Evolutionary conservation across 1,284 basidiomycete species (phyloP).

Genomic region (Lentinula novae-zelandiae): DNA sequence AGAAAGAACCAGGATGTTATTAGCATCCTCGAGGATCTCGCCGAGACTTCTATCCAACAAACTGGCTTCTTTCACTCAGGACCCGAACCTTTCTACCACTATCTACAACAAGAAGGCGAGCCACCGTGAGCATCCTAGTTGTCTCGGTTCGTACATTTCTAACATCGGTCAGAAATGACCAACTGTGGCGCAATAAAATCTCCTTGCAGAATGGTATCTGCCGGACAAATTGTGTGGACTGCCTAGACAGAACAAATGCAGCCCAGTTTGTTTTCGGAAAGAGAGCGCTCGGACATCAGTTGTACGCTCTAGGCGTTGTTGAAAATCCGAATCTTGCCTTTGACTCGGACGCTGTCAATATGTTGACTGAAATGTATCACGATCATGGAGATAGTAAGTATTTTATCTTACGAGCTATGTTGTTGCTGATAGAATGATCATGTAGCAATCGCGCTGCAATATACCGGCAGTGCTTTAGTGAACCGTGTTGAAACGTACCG

Average conservation of each 20-base stretch:
- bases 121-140: background rate
- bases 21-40: slow-evolving; percentile 92
- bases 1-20: slow-evolving; percentile 97
- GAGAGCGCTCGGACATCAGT: slow-evolving; percentile 90
- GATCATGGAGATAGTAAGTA: slow-evolving; percentile 89
- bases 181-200: slow-evolving; percentile 64
- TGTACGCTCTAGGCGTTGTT: slow-evolving; percentile 91
- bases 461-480: slow-evolving; percentile 94
- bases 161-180: slow-evolving; percentile 17
- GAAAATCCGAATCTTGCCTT: slow-evolving; percentile 84
- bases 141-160: background rate
- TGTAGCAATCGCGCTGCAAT: slow-evolving; percentile 90
- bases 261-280: slow-evolving; percentile 99
- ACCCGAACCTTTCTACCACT: slow-evolving; percentile 71
- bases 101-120: slow-evolving; percentile 31
- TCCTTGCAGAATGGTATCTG: slow-evolving; percentile 89
- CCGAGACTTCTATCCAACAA: slow-evolving; percentile 88
- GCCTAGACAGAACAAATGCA: slow-evolving; percentile 95
- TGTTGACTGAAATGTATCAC: slow-evolving; percentile 99
- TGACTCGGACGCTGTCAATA: slow-evolving; percentile 94
- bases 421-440: background rate
- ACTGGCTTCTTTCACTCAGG: slow-evolving; percentile 95
- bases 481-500: slow-evolving; percentile 97
- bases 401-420: background rate
- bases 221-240: slow-evolving; percentile 93